phyloP scores from a whole-genome alignment of 1,284 basidiomycete genomes.

The Blastosporella zonata region DNA sequence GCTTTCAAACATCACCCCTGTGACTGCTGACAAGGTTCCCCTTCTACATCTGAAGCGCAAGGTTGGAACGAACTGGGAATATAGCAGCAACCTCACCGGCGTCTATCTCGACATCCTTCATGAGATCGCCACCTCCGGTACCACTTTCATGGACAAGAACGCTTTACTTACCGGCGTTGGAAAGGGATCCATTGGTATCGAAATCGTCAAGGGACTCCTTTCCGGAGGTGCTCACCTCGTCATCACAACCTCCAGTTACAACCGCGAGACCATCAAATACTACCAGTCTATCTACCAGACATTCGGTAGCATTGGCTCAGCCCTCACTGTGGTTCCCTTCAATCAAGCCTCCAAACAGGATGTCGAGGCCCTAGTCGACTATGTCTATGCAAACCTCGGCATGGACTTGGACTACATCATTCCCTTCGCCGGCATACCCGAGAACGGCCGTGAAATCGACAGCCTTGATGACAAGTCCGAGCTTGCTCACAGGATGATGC shows the following conservation, averaged over 20 bases:
- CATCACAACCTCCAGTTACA: constrained; percentile 96
- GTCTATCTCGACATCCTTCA: constrained; percentile 95
- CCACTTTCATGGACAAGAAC: constrained; percentile 98
- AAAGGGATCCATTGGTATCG: constrained; percentile 95
- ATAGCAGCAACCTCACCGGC: constrained; percentile 93
- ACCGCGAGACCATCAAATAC: constrained; percentile 92
- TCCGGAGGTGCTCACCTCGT: constrained; percentile 96
- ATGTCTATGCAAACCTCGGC: constrained; percentile 92
- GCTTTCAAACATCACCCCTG: constrained; percentile 69
- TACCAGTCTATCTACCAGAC: constrained; percentile 98
- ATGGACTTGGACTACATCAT: constrained; percentile 98
- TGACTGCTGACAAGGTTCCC: constrained; percentile 89
- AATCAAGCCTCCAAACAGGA: constrained; percentile 99
- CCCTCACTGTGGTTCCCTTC: constrained; percentile 96
- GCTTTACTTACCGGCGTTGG: constrained; percentile 97
- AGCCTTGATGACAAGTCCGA: constrained; percentile 96
- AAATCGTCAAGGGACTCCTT: constrained; percentile 94
- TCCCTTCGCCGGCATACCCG: constrained; percentile 97
- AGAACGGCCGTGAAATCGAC: constrained; percentile 98
- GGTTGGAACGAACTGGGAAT: constrained; percentile 95
- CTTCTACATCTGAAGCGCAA: constrained; percentile 96
- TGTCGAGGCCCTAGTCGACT: constrained; percentile 95
- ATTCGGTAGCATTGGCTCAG: constrained; percentile 91
- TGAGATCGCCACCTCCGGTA: constrained; percentile 97
- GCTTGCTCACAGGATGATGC: constrained; percentile 96